Evolutionary conservation across 2,329 filamentous ascomycete genomes (phyloP).

Genomic region (Pyricularia sp.): DNA sequence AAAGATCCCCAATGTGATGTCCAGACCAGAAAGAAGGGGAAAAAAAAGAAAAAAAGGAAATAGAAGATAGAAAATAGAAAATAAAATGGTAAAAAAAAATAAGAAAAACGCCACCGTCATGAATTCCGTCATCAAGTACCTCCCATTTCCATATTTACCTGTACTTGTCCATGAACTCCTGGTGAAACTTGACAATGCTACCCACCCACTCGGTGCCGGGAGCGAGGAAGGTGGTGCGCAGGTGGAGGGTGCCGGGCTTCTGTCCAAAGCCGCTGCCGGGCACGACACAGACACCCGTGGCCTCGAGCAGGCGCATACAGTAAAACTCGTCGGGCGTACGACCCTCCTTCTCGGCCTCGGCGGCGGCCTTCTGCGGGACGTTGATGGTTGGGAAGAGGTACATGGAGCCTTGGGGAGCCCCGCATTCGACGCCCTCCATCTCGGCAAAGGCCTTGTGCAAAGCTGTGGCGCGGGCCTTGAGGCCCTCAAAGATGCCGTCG

Average conservation of each 20-base stretch:
- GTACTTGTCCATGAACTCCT: conserved; percentile 80
- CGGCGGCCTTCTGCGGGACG: conserved; percentile 61
- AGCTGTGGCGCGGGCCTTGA: conserved; percentile 68
- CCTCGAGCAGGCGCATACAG: conserved; percentile 77
- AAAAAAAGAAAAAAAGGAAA: neutral
- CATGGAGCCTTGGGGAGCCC: conserved; percentile 86
- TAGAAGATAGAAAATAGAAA: neutral
- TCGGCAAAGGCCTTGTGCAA: conserved; percentile 80
- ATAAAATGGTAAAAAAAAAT: neutral
- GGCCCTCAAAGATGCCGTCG: conserved; percentile 63
- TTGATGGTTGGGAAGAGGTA: conserved; percentile 96
- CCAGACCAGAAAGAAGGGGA: neutral
- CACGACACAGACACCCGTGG: conserved; percentile 88
- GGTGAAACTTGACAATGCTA: conserved; percentile 78
- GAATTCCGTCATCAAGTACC: neutral
- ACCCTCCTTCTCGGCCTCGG: conserved; percentile 61
- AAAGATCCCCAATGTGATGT: neutral
- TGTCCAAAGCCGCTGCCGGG: conserved; percentile 90
- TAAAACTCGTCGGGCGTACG: conserved; percentile 86
- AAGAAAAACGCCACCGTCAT: neutral
- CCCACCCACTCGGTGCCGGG: conserved; percentile 92
- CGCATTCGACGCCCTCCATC: conserved; percentile 94
- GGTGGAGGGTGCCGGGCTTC: conserved; percentile 80
- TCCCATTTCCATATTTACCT: conserved; percentile 19
- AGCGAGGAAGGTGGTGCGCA: conserved; percentile 92